Conservation (phyloP, 257 asterid genomes). For the Ocimum tenuiflorum region DNA sequence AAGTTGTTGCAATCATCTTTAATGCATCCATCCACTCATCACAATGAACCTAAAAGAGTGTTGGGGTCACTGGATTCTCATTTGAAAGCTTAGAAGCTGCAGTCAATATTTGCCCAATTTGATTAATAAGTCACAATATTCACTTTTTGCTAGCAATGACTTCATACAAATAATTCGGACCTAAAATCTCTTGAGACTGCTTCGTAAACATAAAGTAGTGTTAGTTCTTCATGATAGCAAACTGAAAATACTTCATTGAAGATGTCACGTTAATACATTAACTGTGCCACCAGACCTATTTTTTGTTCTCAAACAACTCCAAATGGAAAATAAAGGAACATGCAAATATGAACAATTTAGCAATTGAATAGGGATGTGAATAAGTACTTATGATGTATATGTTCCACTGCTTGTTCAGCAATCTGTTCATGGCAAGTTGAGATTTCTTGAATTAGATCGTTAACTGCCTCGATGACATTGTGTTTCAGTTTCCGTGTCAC, state of each 20-base stretch:
- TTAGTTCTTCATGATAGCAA: not conserved
- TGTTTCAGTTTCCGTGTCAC: constrained; percentile 74
- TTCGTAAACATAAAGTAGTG: too few relatives aligned
- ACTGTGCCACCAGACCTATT: not conserved
- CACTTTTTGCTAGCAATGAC: not conserved
- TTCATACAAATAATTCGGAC: not conserved
- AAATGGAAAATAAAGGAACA: too few relatives aligned
- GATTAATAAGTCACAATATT: not conserved
- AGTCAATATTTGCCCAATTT: not conserved
- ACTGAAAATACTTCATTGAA: not conserved
- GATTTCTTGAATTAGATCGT: constrained; percentile 89
- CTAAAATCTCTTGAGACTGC: not conserved
- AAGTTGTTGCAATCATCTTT: too few relatives aligned
- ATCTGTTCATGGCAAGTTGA: constrained; percentile 91
- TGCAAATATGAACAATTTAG: not conserved
- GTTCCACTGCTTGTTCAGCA: constrained; percentile 98
- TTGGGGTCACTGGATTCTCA: not conserved
- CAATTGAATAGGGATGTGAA: constrained; percentile 9
- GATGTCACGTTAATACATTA: not conserved
- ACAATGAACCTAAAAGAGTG: constrained; percentile 16
- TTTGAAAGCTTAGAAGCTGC: too few relatives aligned
- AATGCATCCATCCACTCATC: not conserved
- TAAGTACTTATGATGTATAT: constrained; percentile 89
- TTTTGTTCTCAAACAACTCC: not conserved
- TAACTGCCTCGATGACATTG: constrained; percentile 92